Evolutionary conservation across 1,284 basidiomycete species (phyloP).

Genomic region (Cutaneotrichosporon spelunceum): DNA sequence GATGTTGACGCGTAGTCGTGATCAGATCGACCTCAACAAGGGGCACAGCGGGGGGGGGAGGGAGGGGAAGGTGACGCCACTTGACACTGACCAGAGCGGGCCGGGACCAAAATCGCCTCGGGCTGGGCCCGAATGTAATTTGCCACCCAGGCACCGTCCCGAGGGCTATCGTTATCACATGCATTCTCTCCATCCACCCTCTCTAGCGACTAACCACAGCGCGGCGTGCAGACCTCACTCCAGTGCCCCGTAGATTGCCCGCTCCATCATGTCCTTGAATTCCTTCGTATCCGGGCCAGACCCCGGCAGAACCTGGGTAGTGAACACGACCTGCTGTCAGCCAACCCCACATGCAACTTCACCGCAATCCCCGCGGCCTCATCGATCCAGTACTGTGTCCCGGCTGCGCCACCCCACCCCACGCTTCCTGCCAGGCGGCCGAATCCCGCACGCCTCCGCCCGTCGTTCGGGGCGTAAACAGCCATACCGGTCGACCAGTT

Average conservation of each 20-base stretch:
- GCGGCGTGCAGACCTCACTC: constrained; percentile 4
- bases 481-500: constrained; percentile 39
- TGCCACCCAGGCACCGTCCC: constrained; percentile 8
- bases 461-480: constrained; percentile 26
- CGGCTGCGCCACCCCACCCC: constrained; percentile 38
- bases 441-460: constrained; percentile 18
- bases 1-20: background rate
- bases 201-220: no score
- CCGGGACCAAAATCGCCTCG: background rate
- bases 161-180: background rate
- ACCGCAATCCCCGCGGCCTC: constrained; percentile 29
- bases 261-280: constrained; percentile 27
- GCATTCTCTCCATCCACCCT: no score
- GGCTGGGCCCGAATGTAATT: background rate
- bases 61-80: background rate
- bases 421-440: constrained; percentile 32
- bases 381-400: constrained; percentile 40
- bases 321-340: constrained; percentile 25
- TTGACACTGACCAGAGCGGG: no score
- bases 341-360: constrained; percentile 12
- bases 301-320: constrained; percentile 30
- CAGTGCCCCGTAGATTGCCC: constrained; percentile 26
- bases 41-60: background rate
- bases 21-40: no score
- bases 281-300: constrained; percentile 7